These are phyloP conservation scores for Cytidiella melzeri DNA, from an alignment of 768 basidiomycete species.

Conservation along the genomic window DNA sequence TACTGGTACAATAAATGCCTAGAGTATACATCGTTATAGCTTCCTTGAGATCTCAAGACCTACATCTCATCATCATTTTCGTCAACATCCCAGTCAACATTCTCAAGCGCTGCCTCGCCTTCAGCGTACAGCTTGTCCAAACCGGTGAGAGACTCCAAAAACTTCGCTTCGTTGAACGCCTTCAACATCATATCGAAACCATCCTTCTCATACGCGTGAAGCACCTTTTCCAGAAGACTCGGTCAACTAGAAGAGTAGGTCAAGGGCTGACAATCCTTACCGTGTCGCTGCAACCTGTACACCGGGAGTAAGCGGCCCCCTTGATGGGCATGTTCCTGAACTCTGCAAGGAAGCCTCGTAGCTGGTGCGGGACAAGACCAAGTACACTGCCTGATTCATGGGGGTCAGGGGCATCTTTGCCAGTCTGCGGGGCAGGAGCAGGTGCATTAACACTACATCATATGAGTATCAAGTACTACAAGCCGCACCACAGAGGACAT, in stretches of 20 bases:
- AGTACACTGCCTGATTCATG: slow-evolving; percentile 48
- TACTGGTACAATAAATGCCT: too few relatives aligned
- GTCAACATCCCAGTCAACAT: slow-evolving; percentile 44
- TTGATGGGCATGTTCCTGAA: slow-evolving; percentile 82
- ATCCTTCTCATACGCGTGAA: slow-evolving; percentile 74
- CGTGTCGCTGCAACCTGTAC: slow-evolving; percentile 85
- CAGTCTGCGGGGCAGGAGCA: slow-evolving; percentile 48
- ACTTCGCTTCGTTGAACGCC: slow-evolving; percentile 81
- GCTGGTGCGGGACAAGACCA: slow-evolving; percentile 89
- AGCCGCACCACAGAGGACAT: slow-evolving; percentile 15
- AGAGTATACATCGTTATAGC: background rate
- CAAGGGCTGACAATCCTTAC: slow-evolving; percentile 34
- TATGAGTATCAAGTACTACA: background rate
- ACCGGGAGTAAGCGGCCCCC: slow-evolving; percentile 80
- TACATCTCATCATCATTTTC: slow-evolving; percentile 24
- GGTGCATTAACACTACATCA: slow-evolving; percentile 57
- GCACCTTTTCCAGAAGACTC: slow-evolving; percentile 62
- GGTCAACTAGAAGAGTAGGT: background rate
- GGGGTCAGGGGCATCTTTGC: slow-evolving; percentile 19
- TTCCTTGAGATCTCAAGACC: background rate
- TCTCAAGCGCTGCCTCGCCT: slow-evolving; percentile 43
- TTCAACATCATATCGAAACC: slow-evolving; percentile 75
- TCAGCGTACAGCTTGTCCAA: slow-evolving; percentile 50
- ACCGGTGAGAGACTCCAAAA: slow-evolving; percentile 48
- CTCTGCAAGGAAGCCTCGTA: slow-evolving; percentile 84